Evolutionary conservation across 2,329 filamentous ascomycete genomes (phyloP), one percentile per base, ranked within the genome.

Genomic region (Colletotrichum musicola): DNA sequence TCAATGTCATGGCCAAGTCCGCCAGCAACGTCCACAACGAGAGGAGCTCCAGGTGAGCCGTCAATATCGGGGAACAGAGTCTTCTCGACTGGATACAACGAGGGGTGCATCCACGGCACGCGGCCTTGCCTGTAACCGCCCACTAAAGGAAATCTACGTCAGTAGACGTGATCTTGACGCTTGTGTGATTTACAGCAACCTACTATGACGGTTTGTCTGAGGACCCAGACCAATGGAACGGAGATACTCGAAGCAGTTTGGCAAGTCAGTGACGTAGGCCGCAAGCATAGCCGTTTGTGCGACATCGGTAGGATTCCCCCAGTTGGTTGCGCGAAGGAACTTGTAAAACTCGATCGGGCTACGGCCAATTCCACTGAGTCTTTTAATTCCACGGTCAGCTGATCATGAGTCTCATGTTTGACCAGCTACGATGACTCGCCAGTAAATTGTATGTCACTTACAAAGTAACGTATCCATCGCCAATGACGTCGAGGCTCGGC

Each of bases 21-120:
- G 6, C 80, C 79, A 35, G 75, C 80, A 9, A 81, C 69, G 47
- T 82, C 80, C 1, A 81, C 77, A 4, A 82, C 65, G 1, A 80
- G 62, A 13, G 71, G 60, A 0, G 73, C 73, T 4, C 75, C 72
- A 6, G 35, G 13, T 1, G 3, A 20, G 27, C 16, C n/a, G 67
- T 79, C 75, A 13, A 74, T 72, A 1, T 75, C 78, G 1, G 72
- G 22, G 13, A 80, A 67, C 1, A 81, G 72, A 7, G 70, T 74
- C 47, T 81, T 73, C 57, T 78, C 59, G 6, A 80, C 75, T 0
- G 78, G 76, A 62, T 76, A 81, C 65, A 81, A 49, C 7, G 49
- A 57, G 1, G 68, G 64, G 9, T 77, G 74, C 75, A 79, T 78
- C 79, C 79, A 81, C 1, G 74, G 71, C 0, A 73, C 72, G 0